Conservation (phyloP, 768 basidiomycete genomes). For the Phallus indusiatus region DNA sequence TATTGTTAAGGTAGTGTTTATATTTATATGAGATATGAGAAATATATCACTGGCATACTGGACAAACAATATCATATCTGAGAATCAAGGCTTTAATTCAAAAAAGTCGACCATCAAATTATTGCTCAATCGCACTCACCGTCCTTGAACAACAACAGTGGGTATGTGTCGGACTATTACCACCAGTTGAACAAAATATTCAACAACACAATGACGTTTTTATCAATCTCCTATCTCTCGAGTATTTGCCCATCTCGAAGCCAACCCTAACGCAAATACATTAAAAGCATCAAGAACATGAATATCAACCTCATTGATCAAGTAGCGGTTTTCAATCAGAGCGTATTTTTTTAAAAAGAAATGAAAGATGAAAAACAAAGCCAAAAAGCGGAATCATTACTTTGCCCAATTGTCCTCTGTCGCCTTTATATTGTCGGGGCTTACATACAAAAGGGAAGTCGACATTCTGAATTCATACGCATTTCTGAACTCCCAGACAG, state of each 20-base stretch:
- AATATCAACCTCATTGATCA: conserved; percentile 60
- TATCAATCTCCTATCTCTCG: conserved; percentile 74
- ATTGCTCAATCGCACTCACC: conserved; percentile 19
- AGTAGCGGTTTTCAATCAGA: conserved; percentile 86
- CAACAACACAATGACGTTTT: conserved; percentile 21
- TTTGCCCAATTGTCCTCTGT: conserved; percentile 68
- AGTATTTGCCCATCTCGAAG: conserved; percentile 84
- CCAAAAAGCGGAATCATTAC: conserved; percentile 32
- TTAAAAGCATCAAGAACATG: background rate
- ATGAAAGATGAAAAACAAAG: background rate
- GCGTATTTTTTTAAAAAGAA: conserved; percentile 61
- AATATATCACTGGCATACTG: too few species aligned
- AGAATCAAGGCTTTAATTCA: background rate
- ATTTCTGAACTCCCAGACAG: background rate
- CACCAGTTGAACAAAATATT: too few species aligned
- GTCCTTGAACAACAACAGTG: conserved; percentile 69
- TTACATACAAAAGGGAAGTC: conserved; percentile 66
- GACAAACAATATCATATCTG: conserved; percentile 76
- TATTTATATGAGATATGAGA: background rate
- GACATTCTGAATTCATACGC: conserved; percentile 52
- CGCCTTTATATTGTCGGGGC: conserved; percentile 58
- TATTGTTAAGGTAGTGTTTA: background rate
- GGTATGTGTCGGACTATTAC: conserved; percentile 93
- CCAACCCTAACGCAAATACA: conserved; percentile 45
- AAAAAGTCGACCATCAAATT: background rate